Base-by-base conservation (phyloP, 257 asterid genomes). In the Euphrasia confusa region DNA sequence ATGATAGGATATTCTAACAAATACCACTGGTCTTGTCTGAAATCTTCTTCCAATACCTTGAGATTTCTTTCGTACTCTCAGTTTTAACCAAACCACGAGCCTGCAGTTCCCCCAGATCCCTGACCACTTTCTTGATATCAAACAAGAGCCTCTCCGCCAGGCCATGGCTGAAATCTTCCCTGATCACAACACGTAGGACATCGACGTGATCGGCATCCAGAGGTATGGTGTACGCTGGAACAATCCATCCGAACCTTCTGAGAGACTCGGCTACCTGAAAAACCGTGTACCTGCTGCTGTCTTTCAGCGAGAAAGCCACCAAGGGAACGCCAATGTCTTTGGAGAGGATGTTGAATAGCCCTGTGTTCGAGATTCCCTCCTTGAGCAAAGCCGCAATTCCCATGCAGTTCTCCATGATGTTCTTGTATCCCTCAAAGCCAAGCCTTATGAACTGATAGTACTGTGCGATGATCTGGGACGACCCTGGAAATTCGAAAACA, bases 201-300 rank as follows among this genome's bases (percentile, higher is more conserved):
- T 83, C 77, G 11, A 89, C 7, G 69, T 82, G 84, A 72, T 89
- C 90, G 0, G 90, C 94, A 32, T 86, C 65, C 0, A 87, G 76
- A 6, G 95, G 95, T 90, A 89, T 81, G 14, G 95, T 82, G 78
- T 88, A 85, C 0, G 96, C 96, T 0, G 93, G 96, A 49, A 86
- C 81, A 4, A 85, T 86, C 95, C 95, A 89, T 56, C 94, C 96
- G 30, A 82, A 86, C 71, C 84, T 77, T 70, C 90, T 75, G 13
- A 89, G 84, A 7, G 80, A 76, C 33, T 86, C 93, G n/a, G 94
- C 71, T 39, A 89, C 66, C 44, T 86, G 86, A 21, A 83, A 86
- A 58, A 81, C 95, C 0, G 88, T 80, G 81, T 62, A 86, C 48
- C 56, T 70, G 76, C 77, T 83, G 73, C 66, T 64, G 69, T 88